Evolutionary conservation across 2,329 filamentous ascomycete genomes (phyloP).

Genomic region (Chaetomiaceae sp.): DNA sequence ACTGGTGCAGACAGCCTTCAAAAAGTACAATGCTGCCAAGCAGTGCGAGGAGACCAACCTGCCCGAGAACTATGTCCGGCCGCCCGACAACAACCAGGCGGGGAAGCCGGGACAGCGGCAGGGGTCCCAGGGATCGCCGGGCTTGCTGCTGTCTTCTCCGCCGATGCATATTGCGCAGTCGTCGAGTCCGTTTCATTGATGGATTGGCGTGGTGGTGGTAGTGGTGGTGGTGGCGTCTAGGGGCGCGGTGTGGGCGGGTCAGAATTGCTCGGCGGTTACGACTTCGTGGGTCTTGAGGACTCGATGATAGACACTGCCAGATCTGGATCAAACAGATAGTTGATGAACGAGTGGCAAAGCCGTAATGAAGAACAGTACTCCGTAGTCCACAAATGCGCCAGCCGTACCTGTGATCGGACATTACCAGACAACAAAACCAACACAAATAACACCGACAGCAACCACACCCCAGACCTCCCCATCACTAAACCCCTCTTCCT

Average conservation of each 20-base stretch:
- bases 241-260: no score
- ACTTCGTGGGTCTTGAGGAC: no score
- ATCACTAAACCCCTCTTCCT: background rate
- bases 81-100: background rate
- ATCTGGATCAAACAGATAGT: no score
- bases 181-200: background rate
- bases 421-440: no score
- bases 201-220: background rate
- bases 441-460: background rate
- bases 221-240: no score
- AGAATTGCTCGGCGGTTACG: no score
- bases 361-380: no score
- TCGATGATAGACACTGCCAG: no score
- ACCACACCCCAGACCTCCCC: no score
- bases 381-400: no score
- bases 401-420: no score
- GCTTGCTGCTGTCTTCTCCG: background rate
- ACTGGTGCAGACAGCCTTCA: conserved; percentile 40
- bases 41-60: conserved; percentile 38
- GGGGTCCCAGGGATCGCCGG: background rate
- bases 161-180: background rate
- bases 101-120: background rate
- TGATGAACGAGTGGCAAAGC: no score
- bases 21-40: conserved; percentile 41
- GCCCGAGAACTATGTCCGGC: conserved; percentile 22